These are phyloP conservation scores for Rachicladosporium sp. DNA, from an alignment of 2,329 filamentous ascomycete genomes.

Conservation along the genomic window DNA sequence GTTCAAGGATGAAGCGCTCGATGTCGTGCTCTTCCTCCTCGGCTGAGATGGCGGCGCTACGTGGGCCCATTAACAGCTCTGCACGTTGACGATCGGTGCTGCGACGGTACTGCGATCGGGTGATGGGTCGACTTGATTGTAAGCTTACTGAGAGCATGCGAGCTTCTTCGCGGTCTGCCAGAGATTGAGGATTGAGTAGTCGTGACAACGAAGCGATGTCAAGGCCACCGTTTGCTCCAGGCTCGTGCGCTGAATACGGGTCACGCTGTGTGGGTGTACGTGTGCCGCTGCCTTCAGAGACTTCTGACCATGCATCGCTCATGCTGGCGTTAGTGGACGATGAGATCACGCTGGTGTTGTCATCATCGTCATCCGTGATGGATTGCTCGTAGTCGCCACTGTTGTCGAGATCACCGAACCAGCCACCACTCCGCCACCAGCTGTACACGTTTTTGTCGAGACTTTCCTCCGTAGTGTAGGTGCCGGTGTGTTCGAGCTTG, in stretches of 20 bases:
- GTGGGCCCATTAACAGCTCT: conserved; percentile 46
- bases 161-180: conserved; percentile 70
- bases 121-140: conserved; percentile 58
- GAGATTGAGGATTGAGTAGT: conserved; percentile 66
- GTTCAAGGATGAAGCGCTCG: conserved; percentile 45
- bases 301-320: conserved; percentile 28
- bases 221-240: conserved; percentile 25
- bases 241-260: conserved; percentile 30
- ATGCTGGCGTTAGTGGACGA: conserved; percentile 38
- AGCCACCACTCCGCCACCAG: conserved; percentile 74
- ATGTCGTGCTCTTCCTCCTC: conserved; percentile 47
- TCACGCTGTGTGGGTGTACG: conserved; percentile 63
- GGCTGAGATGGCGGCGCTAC: conserved; percentile 20
- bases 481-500: conserved; percentile 37
- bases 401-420: conserved; percentile 70
- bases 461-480: conserved; percentile 46
- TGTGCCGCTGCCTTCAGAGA: conserved; percentile 40
- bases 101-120: conserved; percentile 62
- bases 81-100: conserved; percentile 57
- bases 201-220: conserved; percentile 47
- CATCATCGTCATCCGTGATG: conserved; percentile 46
- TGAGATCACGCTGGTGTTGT: conserved; percentile 69
- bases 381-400: conserved; percentile 59
- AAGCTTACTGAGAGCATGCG: conserved; percentile 71
- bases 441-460: conserved; percentile 65